Percentiles rank a stretch among this genome's conserved stretches.
Conservation (phyloP, 2,329 filamentous ascomycete genomes). For the Helotiales sp. region DNA sequence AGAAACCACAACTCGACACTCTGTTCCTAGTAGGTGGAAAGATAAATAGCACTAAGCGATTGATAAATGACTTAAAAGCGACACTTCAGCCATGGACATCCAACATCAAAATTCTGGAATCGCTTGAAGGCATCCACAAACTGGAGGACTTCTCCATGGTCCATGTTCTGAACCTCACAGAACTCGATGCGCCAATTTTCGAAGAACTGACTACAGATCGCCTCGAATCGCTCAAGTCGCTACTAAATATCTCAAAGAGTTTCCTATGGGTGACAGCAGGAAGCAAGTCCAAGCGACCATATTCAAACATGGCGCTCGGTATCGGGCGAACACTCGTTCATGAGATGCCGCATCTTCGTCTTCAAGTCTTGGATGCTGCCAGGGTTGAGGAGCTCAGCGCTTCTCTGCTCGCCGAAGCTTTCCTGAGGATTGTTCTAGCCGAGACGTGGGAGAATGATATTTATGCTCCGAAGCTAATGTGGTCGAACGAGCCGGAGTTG, state of each 20-base stretch:
- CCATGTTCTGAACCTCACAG: slow-evolving; percentile 17
- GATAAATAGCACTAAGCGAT: not conserved
- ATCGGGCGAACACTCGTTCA: slow-evolving; percentile 26
- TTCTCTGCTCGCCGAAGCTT: slow-evolving; percentile 21
- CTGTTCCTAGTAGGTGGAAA: slow-evolving; percentile 5
- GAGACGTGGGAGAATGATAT: slow-evolving; percentile 21
- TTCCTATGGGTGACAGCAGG: slow-evolving; percentile 33
- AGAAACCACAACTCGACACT: slow-evolving; percentile 22
- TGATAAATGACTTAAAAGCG: not conserved
- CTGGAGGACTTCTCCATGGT: slow-evolving; percentile 1
- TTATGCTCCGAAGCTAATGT: slow-evolving; percentile 14
- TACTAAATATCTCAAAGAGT: slow-evolving; percentile 17
- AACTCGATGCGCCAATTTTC: slow-evolving; percentile 20
- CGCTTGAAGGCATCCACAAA: slow-evolving; percentile 10
- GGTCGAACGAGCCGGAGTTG: slow-evolving; percentile 32
- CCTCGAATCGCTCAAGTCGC: slow-evolving; percentile 13
- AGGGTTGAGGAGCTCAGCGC: slow-evolving; percentile 1
- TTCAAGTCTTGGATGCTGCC: slow-evolving; percentile 32
- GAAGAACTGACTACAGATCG: slow-evolving; percentile 1
- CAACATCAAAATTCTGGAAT: not conserved
- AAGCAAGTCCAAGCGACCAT: slow-evolving; percentile 18
- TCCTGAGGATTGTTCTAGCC: slow-evolving; percentile 15
- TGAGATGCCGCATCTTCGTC: slow-evolving; percentile 30
- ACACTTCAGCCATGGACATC: not conserved
- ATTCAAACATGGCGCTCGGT: slow-evolving; percentile 29